phyloP scores from a whole-genome alignment of 169 alveolate genomes.

The Plasmodium vivax region DNA sequence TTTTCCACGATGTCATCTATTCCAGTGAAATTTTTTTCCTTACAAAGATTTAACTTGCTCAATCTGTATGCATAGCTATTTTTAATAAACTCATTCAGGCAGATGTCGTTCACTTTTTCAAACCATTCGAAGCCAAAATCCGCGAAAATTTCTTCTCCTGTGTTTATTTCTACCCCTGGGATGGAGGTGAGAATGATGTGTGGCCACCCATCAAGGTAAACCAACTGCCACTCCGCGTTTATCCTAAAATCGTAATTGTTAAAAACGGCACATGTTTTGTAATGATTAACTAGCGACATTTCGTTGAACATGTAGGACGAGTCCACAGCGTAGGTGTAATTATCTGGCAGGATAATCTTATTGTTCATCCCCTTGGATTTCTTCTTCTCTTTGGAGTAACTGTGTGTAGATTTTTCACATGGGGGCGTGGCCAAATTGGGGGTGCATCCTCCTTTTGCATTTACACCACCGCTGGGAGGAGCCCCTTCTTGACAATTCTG shows the following conservation, averaged over 20 bases:
- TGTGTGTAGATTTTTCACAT: neutral
- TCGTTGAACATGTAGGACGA: constrained; percentile 91
- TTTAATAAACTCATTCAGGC: constrained; percentile 52
- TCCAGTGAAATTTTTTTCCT: constrained; percentile 32
- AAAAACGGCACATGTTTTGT: constrained; percentile 84
- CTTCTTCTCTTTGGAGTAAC: neutral
- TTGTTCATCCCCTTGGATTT: constrained; percentile 70
- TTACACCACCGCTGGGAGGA: neutral
- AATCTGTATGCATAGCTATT: constrained; percentile 44
- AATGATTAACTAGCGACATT: constrained; percentile 91
- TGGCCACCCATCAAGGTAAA: constrained; percentile 91
- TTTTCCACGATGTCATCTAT: constrained; percentile 62
- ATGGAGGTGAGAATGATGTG: constrained; percentile 88
- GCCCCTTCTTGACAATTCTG: neutral
- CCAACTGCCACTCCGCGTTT: constrained; percentile 93
- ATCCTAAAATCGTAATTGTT: constrained; percentile 87
- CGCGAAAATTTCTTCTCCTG: constrained; percentile 93
- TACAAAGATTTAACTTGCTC: constrained; percentile 18
- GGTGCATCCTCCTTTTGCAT: neutral
- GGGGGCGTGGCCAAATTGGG: neutral
- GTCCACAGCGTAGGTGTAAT: constrained; percentile 88
- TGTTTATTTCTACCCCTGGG: constrained; percentile 84
- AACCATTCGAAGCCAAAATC: constrained; percentile 94
- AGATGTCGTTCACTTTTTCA: constrained; percentile 86
- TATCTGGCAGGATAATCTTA: constrained; percentile 86